These are phyloP conservation scores for Apiotrichum akiyoshidainum DNA, from an alignment of 1,284 basidiomycete species.

Conservation along the genomic window DNA sequence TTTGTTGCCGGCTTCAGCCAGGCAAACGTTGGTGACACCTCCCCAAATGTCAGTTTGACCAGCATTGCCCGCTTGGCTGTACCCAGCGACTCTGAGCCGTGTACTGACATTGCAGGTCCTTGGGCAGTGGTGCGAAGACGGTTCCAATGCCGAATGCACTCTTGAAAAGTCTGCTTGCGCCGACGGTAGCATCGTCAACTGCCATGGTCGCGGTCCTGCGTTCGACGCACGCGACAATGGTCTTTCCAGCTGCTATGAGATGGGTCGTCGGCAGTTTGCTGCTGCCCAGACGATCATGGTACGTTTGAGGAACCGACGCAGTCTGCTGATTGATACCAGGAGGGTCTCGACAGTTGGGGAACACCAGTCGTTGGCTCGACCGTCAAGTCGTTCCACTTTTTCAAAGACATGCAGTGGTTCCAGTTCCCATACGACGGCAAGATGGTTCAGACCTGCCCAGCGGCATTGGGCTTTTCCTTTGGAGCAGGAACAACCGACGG, in stretches of 20 bases:
- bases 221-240: constrained; percentile 9
- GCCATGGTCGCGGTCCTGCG: constrained; percentile 13
- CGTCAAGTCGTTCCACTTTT: constrained; percentile 17
- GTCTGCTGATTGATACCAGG: no score
- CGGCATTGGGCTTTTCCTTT: constrained; percentile 14
- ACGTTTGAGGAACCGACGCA: not conserved
- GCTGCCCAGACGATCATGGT: constrained; percentile 3
- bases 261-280: constrained; percentile 12
- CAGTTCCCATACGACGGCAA: constrained; percentile 7
- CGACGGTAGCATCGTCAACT: constrained; percentile 11
- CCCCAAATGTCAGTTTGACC: constrained; percentile 5
- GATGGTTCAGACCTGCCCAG: constrained; percentile 12
- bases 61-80: no score
- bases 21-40: constrained; percentile 15
- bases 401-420: constrained; percentile 18
- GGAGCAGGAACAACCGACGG: constrained; percentile 19
- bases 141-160: constrained; percentile 8
- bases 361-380: constrained; percentile 9
- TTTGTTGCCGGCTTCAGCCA: constrained; percentile 22
- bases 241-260: constrained; percentile 10
- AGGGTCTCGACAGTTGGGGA: constrained; percentile 1
- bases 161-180: constrained; percentile 8
- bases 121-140: constrained; percentile 20
- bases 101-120: not conserved
- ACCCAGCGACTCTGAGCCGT: no score